These are phyloP conservation scores for Lantana camara DNA, from an alignment of 257 asterid species.

Conservation along the genomic window DNA sequence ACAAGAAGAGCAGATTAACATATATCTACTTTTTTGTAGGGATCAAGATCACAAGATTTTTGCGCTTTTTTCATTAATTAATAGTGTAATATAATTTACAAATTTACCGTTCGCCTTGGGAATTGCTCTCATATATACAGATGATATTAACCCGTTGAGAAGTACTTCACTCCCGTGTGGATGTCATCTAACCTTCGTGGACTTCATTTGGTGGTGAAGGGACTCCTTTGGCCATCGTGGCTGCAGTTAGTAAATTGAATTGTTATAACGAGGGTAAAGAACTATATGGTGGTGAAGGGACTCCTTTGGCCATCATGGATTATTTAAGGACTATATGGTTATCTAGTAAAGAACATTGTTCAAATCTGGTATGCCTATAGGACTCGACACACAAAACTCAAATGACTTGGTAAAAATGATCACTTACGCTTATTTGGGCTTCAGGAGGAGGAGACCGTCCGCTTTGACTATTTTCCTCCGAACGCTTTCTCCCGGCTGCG, in stretches of 20 bases:
- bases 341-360: not conserved
- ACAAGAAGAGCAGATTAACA: not conserved
- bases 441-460: slow-evolving; percentile 24
- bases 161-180: not conserved
- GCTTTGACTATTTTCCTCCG: slow-evolving; percentile 21
- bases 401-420: not conserved
- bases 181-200: slow-evolving; percentile 24
- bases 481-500: slow-evolving; percentile 29
- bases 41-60: not conserved
- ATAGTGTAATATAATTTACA: slow-evolving; percentile 15
- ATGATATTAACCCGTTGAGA: slow-evolving; percentile 14
- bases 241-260: slow-evolving; percentile 33
- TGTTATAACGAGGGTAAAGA: no score
- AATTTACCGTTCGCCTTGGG: not conserved
- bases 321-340: not conserved
- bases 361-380: no score
- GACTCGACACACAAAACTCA: no score
- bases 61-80: not conserved
- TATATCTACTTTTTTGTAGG: not conserved
- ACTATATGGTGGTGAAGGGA: slow-evolving; percentile 5
- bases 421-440: slow-evolving; percentile 40
- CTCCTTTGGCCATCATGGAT: slow-evolving; percentile 10
- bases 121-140: slow-evolving; percentile 23
- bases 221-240: slow-evolving; percentile 22
- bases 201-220: slow-evolving; percentile 6